Base-by-base conservation (phyloP, 2,329 filamentous ascomycete genomes). In the Neospermospora avenae region DNA sequence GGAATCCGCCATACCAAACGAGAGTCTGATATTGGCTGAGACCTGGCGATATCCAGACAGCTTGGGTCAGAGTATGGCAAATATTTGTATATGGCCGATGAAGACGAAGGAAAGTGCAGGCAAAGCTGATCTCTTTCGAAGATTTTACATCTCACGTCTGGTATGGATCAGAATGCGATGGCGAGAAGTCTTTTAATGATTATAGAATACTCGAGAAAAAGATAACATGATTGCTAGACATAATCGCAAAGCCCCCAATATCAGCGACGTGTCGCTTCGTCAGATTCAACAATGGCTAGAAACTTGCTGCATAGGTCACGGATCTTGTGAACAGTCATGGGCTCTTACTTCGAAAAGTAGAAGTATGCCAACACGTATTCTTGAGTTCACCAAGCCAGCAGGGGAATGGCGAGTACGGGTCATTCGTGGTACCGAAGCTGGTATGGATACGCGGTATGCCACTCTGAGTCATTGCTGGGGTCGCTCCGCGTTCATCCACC, bases 401-500 rank as follows among this genome's bases (percentile, higher is more conserved):
- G 49, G 22, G 11, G 8, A 41, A 5, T 39, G 34, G 34, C 11
- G 10, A 24, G 14, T 53, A 28, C 34, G 34, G 8, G 14, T 53
- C 5, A 20, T 41, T 1, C 11, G 25, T 11, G 24, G 34, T 8
- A 41, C 18, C 18, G 13, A 16, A 25, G 16, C 22, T 20, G 14
- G 8, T 25, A 4, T 16, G 25, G 49, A 41, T 34, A 20, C 49
- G 8, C 4, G 8, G 11, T 58, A 51, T 28, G 18, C 39, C 2
- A 58, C 56, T 1, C 39, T 58, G 6, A 58, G 56, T 20, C 56
- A 58, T 18, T 53, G 48, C 6, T 58, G 56, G 56, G 56, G 56
- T 3, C 24, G 2, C 14, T 44, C 24, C 10, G 16, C 24, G 25
- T 31, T 31, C 4, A 18, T 58, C 1, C 14, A 20, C 6, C 24